phyloP scores from a whole-genome alignment of 768 basidiomycete species.

The Tylopilus subfusipes region DNA sequence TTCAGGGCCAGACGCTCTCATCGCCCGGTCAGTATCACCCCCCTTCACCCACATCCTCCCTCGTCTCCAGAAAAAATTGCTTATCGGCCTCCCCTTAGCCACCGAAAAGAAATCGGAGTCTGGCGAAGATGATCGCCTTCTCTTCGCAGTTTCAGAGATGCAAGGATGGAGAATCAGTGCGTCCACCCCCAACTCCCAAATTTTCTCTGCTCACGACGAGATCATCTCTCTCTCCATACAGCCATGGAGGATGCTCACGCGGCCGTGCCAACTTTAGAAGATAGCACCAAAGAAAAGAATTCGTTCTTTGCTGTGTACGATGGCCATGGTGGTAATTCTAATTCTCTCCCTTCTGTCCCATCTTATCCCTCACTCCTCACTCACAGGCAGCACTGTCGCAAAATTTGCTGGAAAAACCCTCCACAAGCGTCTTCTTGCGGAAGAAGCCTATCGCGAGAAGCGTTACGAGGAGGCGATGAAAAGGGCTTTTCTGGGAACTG shows the following conservation, averaged over 20 bases:
- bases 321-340: conserved; percentile 88
- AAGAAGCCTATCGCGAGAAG: conserved; percentile 66
- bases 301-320: conserved; percentile 97
- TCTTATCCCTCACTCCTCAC: background rate
- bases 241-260: conserved; percentile 98
- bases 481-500: conserved; percentile 86
- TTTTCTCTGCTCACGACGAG: background rate
- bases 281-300: conserved; percentile 44
- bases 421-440: conserved; percentile 69
- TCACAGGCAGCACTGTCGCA: conserved; percentile 75
- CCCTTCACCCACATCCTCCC: background rate
- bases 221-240: too few relatives aligned
- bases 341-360: conserved; percentile 14
- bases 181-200: conserved; percentile 34
- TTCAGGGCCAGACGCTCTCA: conserved; percentile 83
- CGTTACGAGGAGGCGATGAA: conserved; percentile 79
- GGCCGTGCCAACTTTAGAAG: conserved; percentile 65
- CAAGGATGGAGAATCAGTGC: conserved; percentile 98
- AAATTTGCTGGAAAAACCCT: conserved; percentile 82
- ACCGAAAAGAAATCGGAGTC: conserved; percentile 77
- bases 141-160: conserved; percentile 90
- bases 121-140: conserved; percentile 66
- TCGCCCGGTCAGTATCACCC: conserved; percentile 56
- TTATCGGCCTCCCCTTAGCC: conserved; percentile 41
- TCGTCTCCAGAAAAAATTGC: background rate